Evolutionary conservation across 2,329 filamentous ascomycete species (phyloP).

Genomic region (Huntiella abstrusa): DNA sequence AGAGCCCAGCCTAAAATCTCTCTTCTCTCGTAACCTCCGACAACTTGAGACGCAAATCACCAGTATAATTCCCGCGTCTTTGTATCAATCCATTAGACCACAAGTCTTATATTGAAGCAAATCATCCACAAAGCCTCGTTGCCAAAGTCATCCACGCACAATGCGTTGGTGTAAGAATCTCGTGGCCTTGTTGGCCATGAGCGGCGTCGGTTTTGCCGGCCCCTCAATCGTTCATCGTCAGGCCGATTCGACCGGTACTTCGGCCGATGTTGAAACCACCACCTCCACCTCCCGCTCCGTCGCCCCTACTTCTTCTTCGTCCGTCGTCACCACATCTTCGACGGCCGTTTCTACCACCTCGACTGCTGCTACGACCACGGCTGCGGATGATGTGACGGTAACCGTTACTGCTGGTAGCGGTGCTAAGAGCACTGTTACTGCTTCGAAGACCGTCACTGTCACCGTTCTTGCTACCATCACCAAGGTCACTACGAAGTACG

Average conservation of each 20-base stretch:
- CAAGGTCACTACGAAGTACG: conserved; percentile 20
- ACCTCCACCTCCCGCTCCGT: background rate
- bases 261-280: background rate
- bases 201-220: conserved; percentile 2
- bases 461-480: conserved; percentile 18
- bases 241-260: background rate
- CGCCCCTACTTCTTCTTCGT: background rate
- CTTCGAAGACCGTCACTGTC: conserved; percentile 16
- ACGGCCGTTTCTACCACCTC: background rate
- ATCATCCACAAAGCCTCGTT: too few species aligned
- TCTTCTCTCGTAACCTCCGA: too few species aligned
- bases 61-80: too few species aligned
- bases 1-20: too few species aligned
- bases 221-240: conserved; percentile 6
- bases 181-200: conserved; percentile 7
- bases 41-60: too few species aligned
- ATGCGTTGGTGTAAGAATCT: conserved; percentile 10
- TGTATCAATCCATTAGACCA: too few species aligned
- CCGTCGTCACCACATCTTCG: background rate
- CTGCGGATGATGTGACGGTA: conserved; percentile 12
- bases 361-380: background rate
- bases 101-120: too few species aligned
- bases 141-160: background rate
- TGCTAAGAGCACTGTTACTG: conserved; percentile 10
- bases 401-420: conserved; percentile 8